These are phyloP conservation scores for Symbiodinium natans DNA, from an alignment of 73 alveolate species.

Conservation along the genomic window DNA sequence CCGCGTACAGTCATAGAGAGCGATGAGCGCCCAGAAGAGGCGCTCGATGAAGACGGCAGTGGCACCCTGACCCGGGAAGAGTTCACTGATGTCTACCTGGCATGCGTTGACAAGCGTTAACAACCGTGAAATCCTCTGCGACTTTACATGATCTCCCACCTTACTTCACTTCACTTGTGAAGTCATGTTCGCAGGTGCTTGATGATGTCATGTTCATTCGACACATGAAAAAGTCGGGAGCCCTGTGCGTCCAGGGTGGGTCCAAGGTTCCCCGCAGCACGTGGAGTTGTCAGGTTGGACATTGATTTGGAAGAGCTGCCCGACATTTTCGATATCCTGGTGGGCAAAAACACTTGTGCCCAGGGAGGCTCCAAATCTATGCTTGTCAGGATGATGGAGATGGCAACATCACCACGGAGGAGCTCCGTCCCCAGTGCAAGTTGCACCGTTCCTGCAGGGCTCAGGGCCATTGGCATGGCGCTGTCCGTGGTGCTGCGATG, in stretches of 20 bases:
- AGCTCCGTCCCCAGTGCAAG: neutral
- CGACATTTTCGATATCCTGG: conserved; percentile 67
- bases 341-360: neutral
- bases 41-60: conserved; percentile 80
- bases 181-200: no score
- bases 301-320: conserved; percentile 90
- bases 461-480: neutral
- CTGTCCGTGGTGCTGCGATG: neutral
- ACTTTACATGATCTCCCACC: no score
- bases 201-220: conserved; percentile 83
- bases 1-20: no score
- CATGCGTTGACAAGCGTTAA: no score
- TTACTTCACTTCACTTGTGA: no score
- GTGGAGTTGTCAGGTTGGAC: conserved; percentile 14
- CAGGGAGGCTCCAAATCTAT: neutral
- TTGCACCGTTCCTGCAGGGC: neutral
- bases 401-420: conserved; percentile 88
- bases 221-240: conserved; percentile 35
- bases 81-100: conserved; percentile 77
- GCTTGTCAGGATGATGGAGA: neutral
- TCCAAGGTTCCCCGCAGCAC: neutral
- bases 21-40: neutral
- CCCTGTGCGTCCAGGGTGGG: neutral
- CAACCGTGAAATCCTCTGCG: no score
- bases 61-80: conserved; percentile 87